Base-by-base conservation (phyloP, 352 stramenopile species). In the Phytophthora fragariae region DNA sequence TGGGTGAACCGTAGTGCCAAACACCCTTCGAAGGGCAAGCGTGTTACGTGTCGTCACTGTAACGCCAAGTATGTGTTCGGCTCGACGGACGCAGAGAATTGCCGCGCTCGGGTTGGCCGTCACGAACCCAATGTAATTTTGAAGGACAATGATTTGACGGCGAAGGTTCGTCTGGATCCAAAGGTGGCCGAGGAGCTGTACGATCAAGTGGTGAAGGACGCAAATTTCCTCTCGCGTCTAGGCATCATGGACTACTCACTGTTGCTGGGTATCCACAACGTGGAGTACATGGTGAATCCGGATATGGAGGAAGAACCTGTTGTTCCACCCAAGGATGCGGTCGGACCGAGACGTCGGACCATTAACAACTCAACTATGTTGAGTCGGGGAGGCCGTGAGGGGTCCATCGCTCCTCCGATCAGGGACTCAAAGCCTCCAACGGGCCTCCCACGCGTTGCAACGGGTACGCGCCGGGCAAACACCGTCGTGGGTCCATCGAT, bases 181-280 rank as follows among this genome's bases (percentile, higher is more conserved):
- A 86, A 86, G 46, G 86, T 92, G 14, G 87, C 90, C 12, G 84
- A 94, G 57, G 90, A 97, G 17, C 63, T 97, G 61, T 95, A 94
- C 68, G 84, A 93, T 53, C 89, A 98, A 61, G 61, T 97, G 11
- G 78, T 89, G 15, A 94, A 93, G 70, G 92, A 98, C 56, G 88
- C 91, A 11, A 87, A 93, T 56, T 97, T 98, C 60, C 62, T 98
- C 10, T 91, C 84, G 2, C 81, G 88, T 0, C 74, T 96, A 21
- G 88, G 90, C 35, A 96, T 98, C 70, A 98, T 98, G 92, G 92
- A 98, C 68, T 98, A 98, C 76, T 97, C 89, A 52, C 71, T 98
- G 37, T 59, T 98, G 50, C 80, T 98, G 8, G 91, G 91, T 52
- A 91, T 97, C 27, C 92, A 98, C 72, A 94, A 96, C 46, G 85